Percentiles rank a stretch among this genome's conserved stretches.
phyloP scores from a whole-genome alignment of 2,329 filamentous ascomycete species.

The Calonectria pauciramosa region DNA sequence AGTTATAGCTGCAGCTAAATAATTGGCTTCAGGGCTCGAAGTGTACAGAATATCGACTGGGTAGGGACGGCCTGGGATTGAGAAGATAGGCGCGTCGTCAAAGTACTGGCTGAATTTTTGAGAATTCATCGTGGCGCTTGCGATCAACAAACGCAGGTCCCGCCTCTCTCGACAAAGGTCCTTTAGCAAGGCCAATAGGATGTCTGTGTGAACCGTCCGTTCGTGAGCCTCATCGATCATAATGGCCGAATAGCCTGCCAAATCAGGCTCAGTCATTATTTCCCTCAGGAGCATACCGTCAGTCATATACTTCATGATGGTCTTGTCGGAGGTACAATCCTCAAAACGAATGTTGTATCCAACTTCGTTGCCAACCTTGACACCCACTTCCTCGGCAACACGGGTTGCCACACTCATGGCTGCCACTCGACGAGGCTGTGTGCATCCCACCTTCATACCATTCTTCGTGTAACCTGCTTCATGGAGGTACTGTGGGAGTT shows the following conservation, averaged over 20 bases:
- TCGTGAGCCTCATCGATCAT: slow-evolving; percentile 99
- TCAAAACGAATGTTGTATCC: slow-evolving; percentile 97
- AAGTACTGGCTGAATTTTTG: slow-evolving; percentile 94
- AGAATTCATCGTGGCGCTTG: slow-evolving; percentile 94
- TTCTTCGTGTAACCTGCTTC: slow-evolving; percentile 91
- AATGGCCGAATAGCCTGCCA: slow-evolving; percentile 85
- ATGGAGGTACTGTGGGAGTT: slow-evolving; percentile 92
- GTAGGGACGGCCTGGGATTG: slow-evolving; percentile 90
- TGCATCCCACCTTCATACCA: slow-evolving; percentile 90
- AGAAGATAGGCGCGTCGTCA: slow-evolving; percentile 93
- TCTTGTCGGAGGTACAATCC: slow-evolving; percentile 91
- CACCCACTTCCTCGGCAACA: slow-evolving; percentile 93
- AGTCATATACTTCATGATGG: slow-evolving; percentile 94
- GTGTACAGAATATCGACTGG: slow-evolving; percentile 95
- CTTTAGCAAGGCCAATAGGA: slow-evolving; percentile 88
- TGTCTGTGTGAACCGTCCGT: slow-evolving; percentile 90
- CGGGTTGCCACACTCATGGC: slow-evolving; percentile 98
- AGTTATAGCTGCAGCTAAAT: slow-evolving; percentile 89
- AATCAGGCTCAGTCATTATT: slow-evolving; percentile 88
- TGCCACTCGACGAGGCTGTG: slow-evolving; percentile 93
- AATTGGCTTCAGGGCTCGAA: slow-evolving; percentile 92
- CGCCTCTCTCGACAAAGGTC: slow-evolving; percentile 86
- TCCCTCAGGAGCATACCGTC: slow-evolving; percentile 95
- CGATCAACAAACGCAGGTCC: slow-evolving; percentile 92
- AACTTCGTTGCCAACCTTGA: slow-evolving; percentile 91